Evolutionary conservation across 1,284 basidiomycete genomes (phyloP), one percentile per base, ranked within the genome.

Genomic region (Papiliotrema nemorosa): DNA sequence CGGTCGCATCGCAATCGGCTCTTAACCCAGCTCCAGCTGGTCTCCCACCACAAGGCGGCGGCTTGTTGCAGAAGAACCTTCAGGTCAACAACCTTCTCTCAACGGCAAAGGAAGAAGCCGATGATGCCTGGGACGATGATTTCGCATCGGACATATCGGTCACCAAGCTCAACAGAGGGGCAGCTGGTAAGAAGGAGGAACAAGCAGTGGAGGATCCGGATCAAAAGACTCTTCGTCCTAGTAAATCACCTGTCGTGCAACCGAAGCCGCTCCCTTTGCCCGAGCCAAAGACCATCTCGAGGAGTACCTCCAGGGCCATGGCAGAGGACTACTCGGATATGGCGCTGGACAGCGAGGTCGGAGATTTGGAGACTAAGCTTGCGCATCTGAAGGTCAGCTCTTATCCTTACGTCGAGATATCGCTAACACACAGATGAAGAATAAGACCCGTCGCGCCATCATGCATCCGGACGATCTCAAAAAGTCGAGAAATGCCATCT

Each of bases 281-380:
- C 10, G 16, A 22, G 42, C 16, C 54, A 49, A 34, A 49, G 43
- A n/a, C 52, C 36, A 20, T 33, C 34, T 46, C 42, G 22, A 24
- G 33, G 14, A 27, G 18, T 22, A 27, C 16, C 2, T 47, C 55
- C 5, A 44, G 34, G 24, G 43, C 45, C 3, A 38, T 48, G 4
- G 54, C 58, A 0, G 91, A 94, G 63, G 91, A 97, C 73, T 93
- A 91, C 64, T 93, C 90, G 5, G 90, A 94, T 66, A 76, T 93
- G 29, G 83, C 82, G 10, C 76, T 78, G 21, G 87, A 85, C 27
- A 88, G 87, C 60, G 85, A 87, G 53, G 79, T 78, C 13, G 47
- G 44, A 36, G 78, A 81, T 57, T 72, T 92, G 42, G 79, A 85
- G 62, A 82, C 81, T 55, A 90, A 90, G 72, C 81, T 93, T 2